Conservation (phyloP, 371 early-diverging fungal species). For the Nematocida ironsii region DNA sequence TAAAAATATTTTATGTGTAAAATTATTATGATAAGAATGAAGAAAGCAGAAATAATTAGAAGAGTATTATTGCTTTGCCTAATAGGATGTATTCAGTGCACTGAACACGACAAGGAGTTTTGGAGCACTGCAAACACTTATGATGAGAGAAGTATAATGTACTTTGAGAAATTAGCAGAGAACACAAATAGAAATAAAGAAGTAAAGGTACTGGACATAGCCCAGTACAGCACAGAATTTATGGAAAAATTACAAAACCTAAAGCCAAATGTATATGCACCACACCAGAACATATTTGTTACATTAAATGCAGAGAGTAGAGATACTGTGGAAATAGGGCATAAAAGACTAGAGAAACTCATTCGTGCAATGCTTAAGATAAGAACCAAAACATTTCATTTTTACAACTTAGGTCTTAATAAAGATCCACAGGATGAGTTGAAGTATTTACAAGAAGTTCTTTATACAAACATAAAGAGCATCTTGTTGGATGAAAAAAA, state of each 20-base stretch:
- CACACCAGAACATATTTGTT: neutral
- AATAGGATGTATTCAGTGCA: too few relatives aligned
- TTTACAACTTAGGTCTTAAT: neutral
- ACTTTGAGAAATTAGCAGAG: neutral
- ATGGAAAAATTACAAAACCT: neutral
- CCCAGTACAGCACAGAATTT: neutral
- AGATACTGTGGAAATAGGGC: neutral
- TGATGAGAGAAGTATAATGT: neutral
- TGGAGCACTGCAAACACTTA: neutral
- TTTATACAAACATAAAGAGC: neutral
- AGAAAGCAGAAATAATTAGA: too few relatives aligned
- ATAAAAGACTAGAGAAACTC: neutral
- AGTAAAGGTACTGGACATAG: neutral
- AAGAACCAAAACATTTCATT: neutral
- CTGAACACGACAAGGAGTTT: neutral
- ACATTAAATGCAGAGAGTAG: neutral
- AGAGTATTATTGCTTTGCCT: too few relatives aligned
- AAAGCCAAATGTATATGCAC: neutral
- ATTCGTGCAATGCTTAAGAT: neutral
- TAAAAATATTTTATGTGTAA: too few relatives aligned
- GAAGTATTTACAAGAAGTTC: neutral
- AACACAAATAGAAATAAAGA: neutral
- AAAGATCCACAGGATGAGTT: neutral
- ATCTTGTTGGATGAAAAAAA: neutral
- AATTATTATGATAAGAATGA: too few relatives aligned